phyloP scores from a whole-genome alignment of 2,329 filamentous ascomycete genomes.

The Phyllosticta citriasiana region DNA sequence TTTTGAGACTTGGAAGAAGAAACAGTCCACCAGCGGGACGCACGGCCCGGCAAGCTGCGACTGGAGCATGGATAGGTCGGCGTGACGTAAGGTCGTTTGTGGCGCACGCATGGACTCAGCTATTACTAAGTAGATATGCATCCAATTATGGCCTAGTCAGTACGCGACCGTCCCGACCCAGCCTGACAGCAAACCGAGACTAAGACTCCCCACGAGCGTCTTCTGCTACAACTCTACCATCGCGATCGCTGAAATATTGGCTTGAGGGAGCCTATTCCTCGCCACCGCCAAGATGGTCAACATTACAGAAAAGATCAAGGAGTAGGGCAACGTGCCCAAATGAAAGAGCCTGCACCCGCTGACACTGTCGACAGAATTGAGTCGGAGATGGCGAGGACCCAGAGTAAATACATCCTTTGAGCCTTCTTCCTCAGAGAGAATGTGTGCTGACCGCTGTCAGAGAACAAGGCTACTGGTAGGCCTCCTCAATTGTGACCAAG shows the following conservation, averaged over 20 bases:
- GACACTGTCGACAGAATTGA: constrained; percentile 56
- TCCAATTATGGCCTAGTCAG: too few species aligned
- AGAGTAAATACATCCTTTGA: constrained; percentile 56
- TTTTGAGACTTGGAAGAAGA: neutral
- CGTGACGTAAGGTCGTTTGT: neutral
- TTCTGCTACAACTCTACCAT: neutral
- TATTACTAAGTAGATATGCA: too few species aligned
- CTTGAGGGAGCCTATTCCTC: constrained; percentile 5
- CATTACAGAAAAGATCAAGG: constrained; percentile 99
- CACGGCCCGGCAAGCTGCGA: neutral
- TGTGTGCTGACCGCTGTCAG: constrained; percentile 42
- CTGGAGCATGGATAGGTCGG: neutral
- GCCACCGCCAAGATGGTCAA: constrained; percentile 67
- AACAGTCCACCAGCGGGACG: neutral
- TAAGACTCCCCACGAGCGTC: neutral
- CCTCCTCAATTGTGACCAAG: constrained; percentile 8
- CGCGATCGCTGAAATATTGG: neutral
- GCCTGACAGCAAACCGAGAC: neutral
- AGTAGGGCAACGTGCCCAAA: constrained; percentile 49
- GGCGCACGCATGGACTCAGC: too few species aligned
- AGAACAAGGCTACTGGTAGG: constrained; percentile 98
- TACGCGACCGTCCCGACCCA: neutral
- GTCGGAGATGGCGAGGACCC: constrained; percentile 98
- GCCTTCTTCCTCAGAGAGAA: neutral
- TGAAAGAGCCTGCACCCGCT: neutral